Evolutionary conservation across 2,329 filamentous ascomycete species (phyloP), one percentile per base, ranked within the genome.

Genomic region (Geosmithia morbida): DNA sequence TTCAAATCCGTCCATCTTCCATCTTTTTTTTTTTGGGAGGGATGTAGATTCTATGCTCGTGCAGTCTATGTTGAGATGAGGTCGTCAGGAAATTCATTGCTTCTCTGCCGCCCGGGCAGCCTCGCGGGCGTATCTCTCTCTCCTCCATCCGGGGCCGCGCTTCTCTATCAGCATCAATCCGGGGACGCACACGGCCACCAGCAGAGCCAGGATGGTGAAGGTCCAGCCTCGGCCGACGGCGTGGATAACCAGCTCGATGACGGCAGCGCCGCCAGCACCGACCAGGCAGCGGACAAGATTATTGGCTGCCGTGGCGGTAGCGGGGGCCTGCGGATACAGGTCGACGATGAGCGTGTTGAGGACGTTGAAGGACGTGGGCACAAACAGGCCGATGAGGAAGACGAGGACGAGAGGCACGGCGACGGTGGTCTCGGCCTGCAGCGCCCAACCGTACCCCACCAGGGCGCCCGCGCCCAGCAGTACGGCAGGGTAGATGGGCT

Each of bases 301-400:
- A 51, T 79, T 80, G 0, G 79, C 75, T 0, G 79, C 79, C 2
- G 78, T 78, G 0, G 75, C 76, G 0, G 78, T 81, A 0, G 77
- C 77, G 0, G 78, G 77, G 1, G 73, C 70, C 20, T 73, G 63
- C 0, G 78, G 77, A 51, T 79, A 77, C 2, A 83, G 60, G 51
- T 85, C 81, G 1, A 84, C 73, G 14, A 83, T 67, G 7, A 85
- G 62, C 0, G 77, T 78, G 53, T 74, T 77, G n/a, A 82, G 66
- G 43, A 82, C 71, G 49, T 73, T 75, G 57, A 84, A 84, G 0
- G 75, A 72, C 1, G 75, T 79, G 3, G 79, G 80, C 30, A 80
- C 66, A 42, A 69, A 70, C 49, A 77, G 58, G 7, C 77, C 77
- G 39, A 80, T 68, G 42, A 79, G 56, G 53, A 81, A 79, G 2